Evolutionary conservation across 2,329 filamentous ascomycete species (phyloP).

Genomic region (Colletotrichum chrysophilum): DNA sequence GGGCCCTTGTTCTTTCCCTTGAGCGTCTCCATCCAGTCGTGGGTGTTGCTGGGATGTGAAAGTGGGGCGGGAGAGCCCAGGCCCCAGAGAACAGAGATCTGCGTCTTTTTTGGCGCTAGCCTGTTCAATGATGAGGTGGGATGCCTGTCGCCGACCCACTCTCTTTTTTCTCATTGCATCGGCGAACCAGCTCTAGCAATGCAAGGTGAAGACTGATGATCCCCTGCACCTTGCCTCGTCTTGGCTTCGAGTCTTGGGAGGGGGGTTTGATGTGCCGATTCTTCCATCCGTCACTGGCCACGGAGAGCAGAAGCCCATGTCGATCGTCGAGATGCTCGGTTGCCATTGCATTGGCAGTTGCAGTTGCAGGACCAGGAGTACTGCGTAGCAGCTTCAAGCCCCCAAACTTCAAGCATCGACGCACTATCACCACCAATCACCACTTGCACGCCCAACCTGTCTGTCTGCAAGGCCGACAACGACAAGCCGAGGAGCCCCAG

Average conservation of each 20-base stretch:
- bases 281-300: slow-evolving; percentile 14
- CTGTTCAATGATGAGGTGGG: slow-evolving; percentile 8
- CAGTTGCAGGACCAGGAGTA: slow-evolving; percentile 14
- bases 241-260: slow-evolving; percentile 13
- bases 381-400: background rate
- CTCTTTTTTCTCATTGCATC: background rate
- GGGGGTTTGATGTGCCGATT: slow-evolving; percentile 20
- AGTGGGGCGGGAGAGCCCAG: slow-evolving; percentile 11
- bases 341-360: slow-evolving; percentile 16
- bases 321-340: slow-evolving; percentile 16
- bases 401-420: background rate
- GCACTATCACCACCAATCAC: background rate
- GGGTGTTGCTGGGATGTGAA: background rate
- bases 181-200: slow-evolving; percentile 6
- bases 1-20: slow-evolving; percentile 3
- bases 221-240: slow-evolving; percentile 17
- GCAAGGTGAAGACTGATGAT: slow-evolving; percentile 12
- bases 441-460: background rate
- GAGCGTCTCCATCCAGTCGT: background rate
- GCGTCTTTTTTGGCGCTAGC: slow-evolving; percentile 21
- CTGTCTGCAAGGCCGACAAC: background rate
- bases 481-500: background rate
- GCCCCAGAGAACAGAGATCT: slow-evolving; percentile 22
- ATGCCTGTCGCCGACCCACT: background rate
- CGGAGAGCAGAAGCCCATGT: background rate